phyloP scores from a whole-genome alignment of 176 grass and related monocot species.

The Carex myosuroides region DNA sequence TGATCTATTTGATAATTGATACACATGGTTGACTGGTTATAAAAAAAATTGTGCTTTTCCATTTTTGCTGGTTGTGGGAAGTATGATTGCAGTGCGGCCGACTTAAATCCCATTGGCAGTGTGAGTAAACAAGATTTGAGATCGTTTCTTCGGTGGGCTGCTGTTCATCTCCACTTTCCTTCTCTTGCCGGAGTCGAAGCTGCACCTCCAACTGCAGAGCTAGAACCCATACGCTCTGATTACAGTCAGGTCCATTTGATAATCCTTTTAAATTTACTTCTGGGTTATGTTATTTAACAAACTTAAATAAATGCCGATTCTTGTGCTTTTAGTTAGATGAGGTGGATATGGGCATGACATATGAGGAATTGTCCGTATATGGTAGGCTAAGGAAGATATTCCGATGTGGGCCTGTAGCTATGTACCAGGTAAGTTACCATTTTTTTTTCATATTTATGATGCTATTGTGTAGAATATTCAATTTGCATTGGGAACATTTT shows the following conservation, averaged over 20 bases:
- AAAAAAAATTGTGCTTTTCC: neutral
- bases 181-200: constrained; percentile 93
- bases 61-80: constrained; percentile 23
- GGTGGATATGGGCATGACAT: constrained; percentile 99
- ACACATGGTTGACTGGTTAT: neutral
- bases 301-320: neutral
- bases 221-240: constrained; percentile 77
- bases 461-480: neutral
- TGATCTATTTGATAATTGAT: neutral
- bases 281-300: neutral
- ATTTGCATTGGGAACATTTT: neutral
- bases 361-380: constrained; percentile 89
- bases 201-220: constrained; percentile 92
- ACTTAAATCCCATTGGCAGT: constrained; percentile 98
- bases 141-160: constrained; percentile 79
- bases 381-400: constrained; percentile 98
- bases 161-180: constrained; percentile 78
- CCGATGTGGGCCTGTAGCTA: constrained; percentile 83
- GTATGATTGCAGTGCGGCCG: constrained; percentile 98
- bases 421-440: constrained; percentile 67
- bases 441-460: neutral
- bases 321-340: constrained; percentile 73
- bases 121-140: constrained; percentile 93
- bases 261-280: neutral
- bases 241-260: constrained; percentile 57